phyloP scores from a whole-genome alignment of 805 yeast species.

The Nakazawaea pomicola region DNA sequence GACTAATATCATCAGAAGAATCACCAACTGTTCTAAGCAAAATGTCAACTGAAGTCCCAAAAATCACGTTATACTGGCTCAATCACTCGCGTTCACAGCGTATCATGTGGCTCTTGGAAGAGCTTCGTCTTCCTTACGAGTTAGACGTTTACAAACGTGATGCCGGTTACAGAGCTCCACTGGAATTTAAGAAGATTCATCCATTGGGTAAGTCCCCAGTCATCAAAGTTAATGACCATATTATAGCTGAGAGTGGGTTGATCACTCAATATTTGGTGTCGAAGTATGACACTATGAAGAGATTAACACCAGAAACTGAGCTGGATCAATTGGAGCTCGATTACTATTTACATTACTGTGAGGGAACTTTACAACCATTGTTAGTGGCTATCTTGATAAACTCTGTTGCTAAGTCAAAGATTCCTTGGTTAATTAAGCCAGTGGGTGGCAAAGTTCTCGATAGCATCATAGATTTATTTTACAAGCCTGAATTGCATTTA shows the following conservation, averaged over 20 bases:
- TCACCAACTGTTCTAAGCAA: not conserved
- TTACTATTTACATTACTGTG: conserved; percentile 53
- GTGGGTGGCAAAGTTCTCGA: conserved; percentile 38
- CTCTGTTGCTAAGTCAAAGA: conserved; percentile 32
- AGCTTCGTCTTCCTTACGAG: conserved; percentile 49
- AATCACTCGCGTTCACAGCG: conserved; percentile 57
- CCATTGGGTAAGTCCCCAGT: conserved; percentile 65
- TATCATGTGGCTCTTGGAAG: conserved; percentile 61
- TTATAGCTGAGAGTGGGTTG: conserved; percentile 55
- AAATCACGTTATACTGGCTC: conserved; percentile 27
- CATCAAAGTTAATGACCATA: conserved; percentile 37
- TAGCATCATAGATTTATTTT: conserved; percentile 43
- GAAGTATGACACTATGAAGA: conserved; percentile 40
- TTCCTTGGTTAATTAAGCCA: conserved; percentile 45
- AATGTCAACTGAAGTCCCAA: conserved; percentile 1
- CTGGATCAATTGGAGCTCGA: conserved; percentile 39
- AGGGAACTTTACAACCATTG: conserved; percentile 54
- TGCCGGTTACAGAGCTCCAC: conserved; percentile 42
- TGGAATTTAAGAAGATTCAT: conserved; percentile 45
- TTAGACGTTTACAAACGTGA: conserved; percentile 49
- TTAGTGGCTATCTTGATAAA: conserved; percentile 23
- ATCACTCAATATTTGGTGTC: conserved; percentile 48
- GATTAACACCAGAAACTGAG: conserved; percentile 31
- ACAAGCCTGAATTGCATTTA: conserved; percentile 38
- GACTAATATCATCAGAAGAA: too few species aligned